Evolutionary conservation across 805 yeast species (phyloP), one percentile per base, ranked within the genome.

Genomic region (Candida tammaniensis): DNA sequence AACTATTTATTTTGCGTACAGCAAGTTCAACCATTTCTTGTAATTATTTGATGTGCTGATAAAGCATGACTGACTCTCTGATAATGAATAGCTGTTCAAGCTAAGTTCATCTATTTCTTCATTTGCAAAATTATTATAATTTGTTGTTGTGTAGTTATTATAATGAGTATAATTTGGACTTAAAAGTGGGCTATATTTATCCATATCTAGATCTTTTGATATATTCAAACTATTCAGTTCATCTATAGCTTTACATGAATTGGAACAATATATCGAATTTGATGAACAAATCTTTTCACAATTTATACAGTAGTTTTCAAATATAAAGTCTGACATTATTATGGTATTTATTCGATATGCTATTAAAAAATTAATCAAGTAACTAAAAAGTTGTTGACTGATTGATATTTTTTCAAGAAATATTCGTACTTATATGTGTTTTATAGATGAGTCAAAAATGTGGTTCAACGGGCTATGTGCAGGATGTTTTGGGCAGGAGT

Each of bases 311-410:
- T 59, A 61, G 45, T 61, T 59, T 41, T 61, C 59, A 43, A 61
- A 61, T 52, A 59, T 59, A 23, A 43, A 43, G 36, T 56, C 60
- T 26, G 74, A 59, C 74, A 70, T 68, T 29, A 5, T 25, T 17
- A 8, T 5, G 14, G 20, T 7, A 16, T 24, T 8, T 24, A 33
- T 9, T 9, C n/a, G n/a, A n/a, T n/a, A n/a, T n/a, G n/a, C n/a
- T n/a, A n/a, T n/a, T n/a, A n/a, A n/a, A n/a, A n/a, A n/a, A n/a
- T n/a, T n/a, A n/a, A n/a, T n/a, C n/a, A n/a, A n/a, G n/a, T n/a
- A n/a, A n/a, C n/a, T n/a, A n/a, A n/a, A n/a, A n/a, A n/a, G n/a
- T n/a, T n/a, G n/a, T n/a, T n/a, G n/a, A n/a, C n/a, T n/a, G n/a
- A n/a, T n/a, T n/a, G n/a, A n/a, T n/a, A n/a, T n/a, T n/a, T n/a